These are phyloP conservation scores for Monosporascus sp. DNA, from an alignment of 2,329 filamentous ascomycete species.

Conservation along the genomic window DNA sequence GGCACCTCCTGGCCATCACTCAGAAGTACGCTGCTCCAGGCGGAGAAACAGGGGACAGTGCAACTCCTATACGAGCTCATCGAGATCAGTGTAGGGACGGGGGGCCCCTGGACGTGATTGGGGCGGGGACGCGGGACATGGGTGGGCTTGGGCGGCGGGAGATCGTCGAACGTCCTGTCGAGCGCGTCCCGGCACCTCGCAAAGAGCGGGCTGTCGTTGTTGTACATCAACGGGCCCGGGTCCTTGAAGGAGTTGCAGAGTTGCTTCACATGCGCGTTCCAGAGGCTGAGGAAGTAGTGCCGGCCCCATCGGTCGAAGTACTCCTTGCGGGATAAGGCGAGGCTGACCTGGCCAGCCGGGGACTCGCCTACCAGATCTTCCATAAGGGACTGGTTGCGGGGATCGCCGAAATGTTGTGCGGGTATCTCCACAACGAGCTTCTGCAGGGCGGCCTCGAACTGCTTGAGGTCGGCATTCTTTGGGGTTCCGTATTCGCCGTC, in stretches of 20 bases:
- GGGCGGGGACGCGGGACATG: slow-evolving; percentile 1
- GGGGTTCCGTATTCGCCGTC: slow-evolving; percentile 32
- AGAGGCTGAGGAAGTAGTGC: slow-evolving; percentile 54
- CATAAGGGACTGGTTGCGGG: slow-evolving; percentile 41
- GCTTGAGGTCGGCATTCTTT: slow-evolving; percentile 3
- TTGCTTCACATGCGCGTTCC: slow-evolving; percentile 52
- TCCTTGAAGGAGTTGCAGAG: slow-evolving; percentile 61
- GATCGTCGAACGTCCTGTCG: slow-evolving; percentile 42
- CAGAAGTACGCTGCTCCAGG: slow-evolving; percentile 41
- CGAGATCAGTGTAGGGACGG: too few species aligned
- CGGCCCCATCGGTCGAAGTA: slow-evolving; percentile 49
- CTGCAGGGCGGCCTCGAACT: slow-evolving; percentile 18
- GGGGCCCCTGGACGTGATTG: too few species aligned
- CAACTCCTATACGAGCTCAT: slow-evolving; percentile 34
- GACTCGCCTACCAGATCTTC: slow-evolving; percentile 41
- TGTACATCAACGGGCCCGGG: slow-evolving; percentile 51
- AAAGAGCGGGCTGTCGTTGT: slow-evolving; percentile 47
- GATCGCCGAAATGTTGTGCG: slow-evolving; percentile 29
- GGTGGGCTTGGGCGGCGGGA: slow-evolving; percentile 36
- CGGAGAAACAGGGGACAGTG: slow-evolving; percentile 48
- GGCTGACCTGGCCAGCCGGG: slow-evolving; percentile 44
- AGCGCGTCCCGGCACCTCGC: slow-evolving; percentile 43
- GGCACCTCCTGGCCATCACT: slow-evolving; percentile 34
- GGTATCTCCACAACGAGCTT: slow-evolving; percentile 29
- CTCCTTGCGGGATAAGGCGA: slow-evolving; percentile 35